Evolutionary conservation across 2,329 filamentous ascomycete genomes (phyloP), one percentile per base, ranked within the genome.

Genomic region (Fusarium sororula): DNA sequence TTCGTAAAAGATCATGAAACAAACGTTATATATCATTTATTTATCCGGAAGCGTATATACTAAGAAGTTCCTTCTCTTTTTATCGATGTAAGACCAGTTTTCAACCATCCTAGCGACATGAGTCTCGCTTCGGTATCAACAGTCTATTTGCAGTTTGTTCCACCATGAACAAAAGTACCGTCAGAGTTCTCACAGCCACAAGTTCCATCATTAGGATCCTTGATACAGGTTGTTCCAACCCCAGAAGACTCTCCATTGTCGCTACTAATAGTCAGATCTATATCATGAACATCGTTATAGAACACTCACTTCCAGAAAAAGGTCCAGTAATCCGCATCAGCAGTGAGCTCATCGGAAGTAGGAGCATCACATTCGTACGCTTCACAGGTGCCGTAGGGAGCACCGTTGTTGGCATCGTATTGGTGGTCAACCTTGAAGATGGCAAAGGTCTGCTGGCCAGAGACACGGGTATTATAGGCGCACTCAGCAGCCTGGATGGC

Each of bases 401-500:
- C 76, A 20, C 76, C 76, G 38, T 78, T 71, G 51, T 76, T 76
- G 14, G 45, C 51, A 22, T 78, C 76, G 30, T 76, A 78, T 53
- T 78, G 72, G 38, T 78, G 76, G 30, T 78, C 76, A 11, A 68
- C 62, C 47, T 63, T 65, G 73, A 78, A 78, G 47, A 78, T 57
- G 13, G 76, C 76, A 56, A 78, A 78, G 22, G 76, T 78, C 66
- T 78, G 76, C 18, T 68, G 63, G 48, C 74, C 76, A 3, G 72
- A 72, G 30, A 78, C 76, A 8, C 76, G 76, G 13, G 76, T 78
- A 66, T 78, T 78, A 61, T 77, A 72, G 11, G 76, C 72, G 20
- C 76, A 78, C 45, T 78, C 76, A 54, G 76, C 76, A 3, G 76
- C 76, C 63, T 78, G 76, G 26, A 78, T 78, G 11, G 74, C 76